Base-by-base conservation (phyloP, 108 stramenopile genomes). In the Nitzschia palea region DNA sequence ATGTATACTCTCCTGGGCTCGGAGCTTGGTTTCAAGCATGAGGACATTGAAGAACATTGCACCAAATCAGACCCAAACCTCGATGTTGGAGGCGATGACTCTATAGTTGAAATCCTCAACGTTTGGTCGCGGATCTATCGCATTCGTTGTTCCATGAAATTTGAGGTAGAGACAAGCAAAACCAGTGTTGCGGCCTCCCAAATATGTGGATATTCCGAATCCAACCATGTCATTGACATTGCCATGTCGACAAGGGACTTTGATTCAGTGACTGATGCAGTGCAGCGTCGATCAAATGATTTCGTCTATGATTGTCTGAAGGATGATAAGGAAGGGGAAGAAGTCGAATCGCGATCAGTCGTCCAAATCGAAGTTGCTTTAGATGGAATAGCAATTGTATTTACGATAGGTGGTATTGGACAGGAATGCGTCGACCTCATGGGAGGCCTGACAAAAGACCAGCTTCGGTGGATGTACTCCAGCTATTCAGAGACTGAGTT, bases 381-480 rank as follows among this genome's bases (percentile, higher is more conserved):
- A 29, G 65, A 59, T 61, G 72, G 72, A n/a, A 4, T 74, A 17
- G 30, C 65, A 0, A 42, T 74, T 36, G 72, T 34, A 5, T 17
- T 52, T 5, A 14, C 6, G 15, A 18, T 17, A 27, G 64, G 58
- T 37, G 45, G 61, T 26, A 27, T 18, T 10, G 72, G 62, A 17
- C 15, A 25, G 27, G 14, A 40, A 8, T 74, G 72, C 56, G 55
- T 74, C 20, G 23, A 58, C 10, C 31, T 51, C 44, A 23, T 74
- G 26, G 65, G 59, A 28, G 72, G 65, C 0, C 32, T 74, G 14
- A 74, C 65, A 14, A 44, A 34, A 8, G 72, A 74, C 35, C 72
- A 74, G 55, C 72, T 72, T 9, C 71, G 71, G 2, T 72, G 71
- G 71, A 66, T 72, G 1, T 72, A 50, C 27, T 56, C 55, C 55